phyloP scores from a whole-genome alignment of 257 asterid species.

The Plectranthus barbatus region DNA sequence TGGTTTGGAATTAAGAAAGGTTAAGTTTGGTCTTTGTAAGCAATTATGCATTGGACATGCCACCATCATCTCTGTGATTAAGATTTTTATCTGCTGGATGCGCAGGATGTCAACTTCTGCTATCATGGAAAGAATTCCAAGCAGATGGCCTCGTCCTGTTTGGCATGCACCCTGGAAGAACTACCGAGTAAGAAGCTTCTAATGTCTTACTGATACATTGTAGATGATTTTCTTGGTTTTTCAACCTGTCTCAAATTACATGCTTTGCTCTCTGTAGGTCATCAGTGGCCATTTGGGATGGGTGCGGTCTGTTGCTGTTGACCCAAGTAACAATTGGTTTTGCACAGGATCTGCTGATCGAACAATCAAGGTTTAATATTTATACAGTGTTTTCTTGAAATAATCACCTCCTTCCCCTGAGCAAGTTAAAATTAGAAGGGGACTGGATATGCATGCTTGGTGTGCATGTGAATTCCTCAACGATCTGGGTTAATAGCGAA shows the following conservation, averaged over 20 bases:
- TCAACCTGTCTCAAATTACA: not conserved
- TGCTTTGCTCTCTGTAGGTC: conserved; percentile 42
- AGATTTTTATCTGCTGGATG: not conserved
- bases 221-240: not conserved
- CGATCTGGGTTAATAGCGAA: too few relatives aligned
- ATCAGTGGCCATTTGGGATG: conserved; percentile 92
- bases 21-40: not conserved
- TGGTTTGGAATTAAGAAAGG: not conserved
- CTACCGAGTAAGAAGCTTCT: conserved; percentile 60
- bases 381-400: not conserved
- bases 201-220: not conserved
- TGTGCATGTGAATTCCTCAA: not conserved
- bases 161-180: conserved; percentile 99
- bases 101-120: conserved; percentile 94
- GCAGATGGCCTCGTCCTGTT: conserved; percentile 95
- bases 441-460: not conserved
- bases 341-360: conserved; percentile 97
- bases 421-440: not conserved
- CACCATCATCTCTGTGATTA: conserved; percentile 3
- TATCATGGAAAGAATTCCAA: conserved; percentile 96
- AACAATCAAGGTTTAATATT: conserved; percentile 77
- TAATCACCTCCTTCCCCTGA: not conserved
- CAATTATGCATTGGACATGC: not conserved
- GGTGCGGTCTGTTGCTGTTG: conserved; percentile 95
- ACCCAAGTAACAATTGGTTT: conserved; percentile 87